A percentile compares a stretch with the other conserved stretches of the same genome.
These are phyloP conservation scores for Discostella stelligeroides DNA, from an alignment of 108 stramenopile genomes.

Conservation along the genomic window DNA sequence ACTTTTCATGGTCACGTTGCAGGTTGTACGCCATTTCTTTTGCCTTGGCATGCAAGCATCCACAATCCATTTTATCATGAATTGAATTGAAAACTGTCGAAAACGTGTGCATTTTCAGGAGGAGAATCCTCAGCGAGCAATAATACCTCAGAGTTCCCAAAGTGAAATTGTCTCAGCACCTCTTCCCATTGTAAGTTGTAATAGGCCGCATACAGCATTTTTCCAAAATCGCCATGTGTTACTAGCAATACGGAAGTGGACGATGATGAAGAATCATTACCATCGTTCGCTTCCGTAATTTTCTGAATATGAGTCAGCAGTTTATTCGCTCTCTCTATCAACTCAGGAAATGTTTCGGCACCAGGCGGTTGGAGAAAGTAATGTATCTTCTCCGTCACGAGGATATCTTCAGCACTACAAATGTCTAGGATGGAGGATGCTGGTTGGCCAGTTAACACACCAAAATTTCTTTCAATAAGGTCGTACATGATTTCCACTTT, in stretches of 20 bases:
- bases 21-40: too few relatives aligned
- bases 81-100: conserved; percentile 41
- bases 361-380: conserved; percentile 58
- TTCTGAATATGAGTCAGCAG: conserved; percentile 30
- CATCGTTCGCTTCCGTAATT: conserved; percentile 7
- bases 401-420: conserved; percentile 29
- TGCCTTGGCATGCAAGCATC: too few relatives aligned
- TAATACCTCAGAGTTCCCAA: conserved; percentile 56
- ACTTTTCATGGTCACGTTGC: too few relatives aligned
- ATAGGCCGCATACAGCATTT: conserved; percentile 60
- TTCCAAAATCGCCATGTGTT: conserved; percentile 64
- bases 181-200: conserved; percentile 57
- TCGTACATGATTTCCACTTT: conserved; percentile 36
- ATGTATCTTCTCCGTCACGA: conserved; percentile 45
- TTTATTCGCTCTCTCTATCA: conserved; percentile 43
- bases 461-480: conserved; percentile 57
- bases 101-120: conserved; percentile 46
- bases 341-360: conserved; percentile 61
- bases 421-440: conserved; percentile 42
- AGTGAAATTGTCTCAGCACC: conserved; percentile 57
- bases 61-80: conserved; percentile 11
- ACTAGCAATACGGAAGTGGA: conserved; percentile 43
- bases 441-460: conserved; percentile 52
- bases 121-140: conserved; percentile 46
- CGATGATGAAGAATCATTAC: not conserved